phyloP scores from a whole-genome alignment of 192 early-diverging fungal genomes.

The Piromyces sp. region DNA sequence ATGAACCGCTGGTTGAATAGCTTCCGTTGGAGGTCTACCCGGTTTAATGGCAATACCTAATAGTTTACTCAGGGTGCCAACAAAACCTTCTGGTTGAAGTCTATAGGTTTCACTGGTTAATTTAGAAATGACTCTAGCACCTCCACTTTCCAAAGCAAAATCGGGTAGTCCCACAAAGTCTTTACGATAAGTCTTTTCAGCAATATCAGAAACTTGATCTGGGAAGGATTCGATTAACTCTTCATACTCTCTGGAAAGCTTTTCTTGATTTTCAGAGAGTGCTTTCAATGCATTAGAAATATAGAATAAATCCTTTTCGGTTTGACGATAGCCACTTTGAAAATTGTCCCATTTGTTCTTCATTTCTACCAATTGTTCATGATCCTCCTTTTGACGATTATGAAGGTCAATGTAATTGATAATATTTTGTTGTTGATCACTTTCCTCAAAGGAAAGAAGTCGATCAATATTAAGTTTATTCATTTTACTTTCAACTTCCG shows the following conservation, averaged over 20 bases:
- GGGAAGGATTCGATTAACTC: background rate
- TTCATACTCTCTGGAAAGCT: background rate
- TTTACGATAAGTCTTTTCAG: background rate
- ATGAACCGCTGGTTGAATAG: constrained; percentile 22
- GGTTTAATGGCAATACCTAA: constrained; percentile 15
- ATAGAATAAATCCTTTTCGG: background rate
- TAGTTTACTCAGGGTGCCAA: constrained; percentile 8
- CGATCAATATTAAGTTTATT: background rate
- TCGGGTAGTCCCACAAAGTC: constrained; percentile 35
- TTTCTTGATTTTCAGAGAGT: background rate
- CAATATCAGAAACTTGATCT: background rate
- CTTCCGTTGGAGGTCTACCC: constrained; percentile 1
- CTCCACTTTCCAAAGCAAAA: constrained; percentile 47
- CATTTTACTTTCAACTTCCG: background rate
- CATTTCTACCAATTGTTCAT: background rate
- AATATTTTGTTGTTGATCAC: background rate
- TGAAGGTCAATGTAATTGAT: background rate
- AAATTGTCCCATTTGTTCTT: background rate
- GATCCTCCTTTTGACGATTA: background rate
- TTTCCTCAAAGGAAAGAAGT: background rate
- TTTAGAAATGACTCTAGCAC: constrained; percentile 36
- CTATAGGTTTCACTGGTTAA: constrained; percentile 44
- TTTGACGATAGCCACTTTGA: background rate
- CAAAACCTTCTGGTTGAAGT: constrained; percentile 8
- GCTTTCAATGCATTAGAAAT: background rate